Evolutionary conservation across 805 yeast species (phyloP).

Genomic region (Isabelozyma gotoi): DNA sequence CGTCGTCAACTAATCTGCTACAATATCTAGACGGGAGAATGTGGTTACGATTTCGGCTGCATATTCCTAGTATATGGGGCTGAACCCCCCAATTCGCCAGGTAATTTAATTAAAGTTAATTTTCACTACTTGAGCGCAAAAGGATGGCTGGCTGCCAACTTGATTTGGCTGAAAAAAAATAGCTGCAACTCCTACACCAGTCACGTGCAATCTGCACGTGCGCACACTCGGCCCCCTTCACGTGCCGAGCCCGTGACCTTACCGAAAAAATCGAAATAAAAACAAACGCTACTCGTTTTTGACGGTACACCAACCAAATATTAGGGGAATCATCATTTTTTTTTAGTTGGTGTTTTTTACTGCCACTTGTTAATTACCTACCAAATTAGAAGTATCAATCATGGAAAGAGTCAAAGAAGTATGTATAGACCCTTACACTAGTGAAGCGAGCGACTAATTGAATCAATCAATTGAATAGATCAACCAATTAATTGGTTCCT

Average conservation of each 20-base stretch:
- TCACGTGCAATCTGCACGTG: background rate
- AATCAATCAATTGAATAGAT: background rate
- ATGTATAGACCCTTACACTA: slow-evolving; percentile 23
- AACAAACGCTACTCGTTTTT: slow-evolving; percentile 1
- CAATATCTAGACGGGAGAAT: no score
- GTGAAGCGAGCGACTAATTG: no score
- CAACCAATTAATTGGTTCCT: background rate
- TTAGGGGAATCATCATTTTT: background rate
- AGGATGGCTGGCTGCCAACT: slow-evolving; percentile 3
- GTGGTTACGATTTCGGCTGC: no score
- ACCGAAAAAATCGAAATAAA: slow-evolving; percentile 1
- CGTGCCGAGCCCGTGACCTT: background rate
- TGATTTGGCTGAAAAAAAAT: background rate
- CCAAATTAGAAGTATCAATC: slow-evolving; percentile 11
- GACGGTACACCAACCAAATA: background rate
- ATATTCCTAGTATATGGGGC: background rate
- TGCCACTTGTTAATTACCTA: background rate
- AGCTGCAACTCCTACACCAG: no score
- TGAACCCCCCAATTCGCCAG: background rate
- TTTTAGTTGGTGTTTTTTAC: background rate
- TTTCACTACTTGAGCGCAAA: background rate
- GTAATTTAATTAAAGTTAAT: no score
- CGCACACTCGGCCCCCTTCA: background rate
- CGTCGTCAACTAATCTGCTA: background rate
- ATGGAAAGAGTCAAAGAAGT: slow-evolving; percentile 66